A percentile compares a stretch with the other conserved stretches of the same genome.
Conservation (phyloP, 2,329 filamentous ascomycete genomes). For the Diaporthe ampelina region DNA sequence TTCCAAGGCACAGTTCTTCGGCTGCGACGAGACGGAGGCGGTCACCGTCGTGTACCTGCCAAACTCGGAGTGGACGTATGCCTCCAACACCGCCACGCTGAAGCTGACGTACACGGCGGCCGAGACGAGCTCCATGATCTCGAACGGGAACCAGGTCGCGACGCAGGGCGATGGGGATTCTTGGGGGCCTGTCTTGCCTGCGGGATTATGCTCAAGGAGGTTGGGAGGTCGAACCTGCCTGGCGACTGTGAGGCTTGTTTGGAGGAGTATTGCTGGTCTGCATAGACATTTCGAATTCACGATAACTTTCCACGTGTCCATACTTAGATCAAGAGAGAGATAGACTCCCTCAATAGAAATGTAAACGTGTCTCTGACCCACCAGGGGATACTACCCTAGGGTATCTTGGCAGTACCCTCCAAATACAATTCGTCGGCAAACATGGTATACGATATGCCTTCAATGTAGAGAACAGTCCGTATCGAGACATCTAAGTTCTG, state of each 20-base stretch:
- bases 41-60: slow-evolving; percentile 57
- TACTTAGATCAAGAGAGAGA: too few relatives aligned
- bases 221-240: slow-evolving; percentile 45
- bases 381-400: too few relatives aligned
- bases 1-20: slow-evolving; percentile 56
- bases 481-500: not conserved
- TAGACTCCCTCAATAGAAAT: not conserved
- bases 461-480: not conserved
- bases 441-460: too few relatives aligned
- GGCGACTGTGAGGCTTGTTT: slow-evolving; percentile 54
- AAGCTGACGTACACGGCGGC: slow-evolving; percentile 52
- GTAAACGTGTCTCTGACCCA: not conserved
- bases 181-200: slow-evolving; percentile 59
- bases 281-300: not conserved
- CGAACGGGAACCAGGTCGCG: slow-evolving; percentile 55
- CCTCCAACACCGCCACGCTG: slow-evolving; percentile 49
- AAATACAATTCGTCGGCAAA: too few relatives aligned
- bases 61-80: slow-evolving; percentile 55
- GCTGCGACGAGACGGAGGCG: slow-evolving; percentile 52
- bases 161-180: slow-evolving; percentile 51
- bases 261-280: slow-evolving; percentile 52
- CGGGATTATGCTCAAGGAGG: slow-evolving; percentile 53
- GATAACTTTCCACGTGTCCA: too few relatives aligned
- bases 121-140: slow-evolving; percentile 54
- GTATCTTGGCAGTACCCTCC: too few relatives aligned